Evolutionary conservation across 306 rosid species (phyloP), one percentile per base, ranked within the genome.

Genomic region (Citrullus amarus): DNA sequence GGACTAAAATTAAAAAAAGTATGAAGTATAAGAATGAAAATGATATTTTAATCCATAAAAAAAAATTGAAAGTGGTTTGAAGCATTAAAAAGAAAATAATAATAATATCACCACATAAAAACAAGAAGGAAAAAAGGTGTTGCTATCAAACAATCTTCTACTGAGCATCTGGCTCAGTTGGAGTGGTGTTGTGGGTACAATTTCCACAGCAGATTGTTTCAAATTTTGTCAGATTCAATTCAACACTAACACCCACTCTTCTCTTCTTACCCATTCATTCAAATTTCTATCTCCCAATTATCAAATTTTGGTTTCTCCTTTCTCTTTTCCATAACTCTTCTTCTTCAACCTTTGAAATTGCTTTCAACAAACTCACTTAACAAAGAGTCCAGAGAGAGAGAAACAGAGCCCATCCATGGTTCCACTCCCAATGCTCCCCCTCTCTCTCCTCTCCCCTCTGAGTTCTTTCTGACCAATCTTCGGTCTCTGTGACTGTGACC

Each of bases 201-300:
- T 72, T 72, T 25, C 77, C 77, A 72, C 43, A 25, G 77, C 77
- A 72, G 38, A 25, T 70, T 43, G 76, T 70, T 70, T 70, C 57
- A 72, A 25, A 50, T 25, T 50, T 72, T 72, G 77, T 72, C 77
- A 48, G 60, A 46, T 20, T n/a, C 36, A 39, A 46, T 20, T n/a
- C 36, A 39, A 28, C 41, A 36, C 72, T 36, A 34, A 18, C 48
- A 62, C 44, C 18, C 44, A 32, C 25, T 65, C 60, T 4, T 15
- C 36, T 22, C 8, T 22, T 57, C n/a, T 57, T 12, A 36, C 46
- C 46, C 32, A n/a, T 69, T 51, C 75, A 5, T 69, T 72, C 59
- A 72, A 70, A 39, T 67, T 43, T 43, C 55, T n/a, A 43, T 69
- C 9, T 10, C 17, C 51, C 12, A 39, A 4, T 39, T 39, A 0